Evolutionary conservation across 371 early-diverging fungal genomes (phyloP), one percentile per base, ranked within the genome.

Genomic region (Rhizopus sp.): DNA sequence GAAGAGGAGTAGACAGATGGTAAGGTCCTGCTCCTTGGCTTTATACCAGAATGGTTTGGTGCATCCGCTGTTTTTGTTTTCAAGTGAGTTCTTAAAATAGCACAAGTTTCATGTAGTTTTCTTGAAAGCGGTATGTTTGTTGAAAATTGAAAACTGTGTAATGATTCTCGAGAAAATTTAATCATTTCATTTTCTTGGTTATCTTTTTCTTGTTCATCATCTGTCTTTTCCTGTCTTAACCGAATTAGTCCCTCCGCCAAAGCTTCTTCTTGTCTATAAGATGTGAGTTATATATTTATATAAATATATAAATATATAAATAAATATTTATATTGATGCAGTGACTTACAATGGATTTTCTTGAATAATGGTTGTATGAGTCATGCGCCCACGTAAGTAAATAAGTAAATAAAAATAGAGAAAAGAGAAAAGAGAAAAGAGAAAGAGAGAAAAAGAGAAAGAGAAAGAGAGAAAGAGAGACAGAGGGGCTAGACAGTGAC

Each of bases 121-220:
- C 37, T 70, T 64, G 30, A 40, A 38, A 40, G 47, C 17, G 7
- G 30, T 34, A 40, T 70, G 69, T 44, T 56, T n/a, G 65, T 59
- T 23, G 82, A 73, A 59, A 83, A 83, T 9, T 72, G 74, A 63
- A 72, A 83, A 29, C 81, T 82, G 54, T 83, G 85, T 6, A 85
- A 55, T 3, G 85, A 83, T 52, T 83, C 81, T 50, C 80, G 75
- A 31, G 79, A 73, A 56, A 48, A 32, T 12, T 29, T 31, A 29
- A 48, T 31, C 12, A 31, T 38, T 8, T 50, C 15, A 23, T 54
- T 30, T 44, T 54, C 41, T 9, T 41, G 33, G 30, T 54, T 45
- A 12, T 54, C 30, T 15, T 41, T 54, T 30, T 41, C 34, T 16
- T n/a, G n/a, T 44, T 41, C 23, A 42, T 44, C 44, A 6, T 23